Base-by-base conservation (phyloP, 2,329 filamentous ascomycete species). In the Pestalotiopsis sp. region DNA sequence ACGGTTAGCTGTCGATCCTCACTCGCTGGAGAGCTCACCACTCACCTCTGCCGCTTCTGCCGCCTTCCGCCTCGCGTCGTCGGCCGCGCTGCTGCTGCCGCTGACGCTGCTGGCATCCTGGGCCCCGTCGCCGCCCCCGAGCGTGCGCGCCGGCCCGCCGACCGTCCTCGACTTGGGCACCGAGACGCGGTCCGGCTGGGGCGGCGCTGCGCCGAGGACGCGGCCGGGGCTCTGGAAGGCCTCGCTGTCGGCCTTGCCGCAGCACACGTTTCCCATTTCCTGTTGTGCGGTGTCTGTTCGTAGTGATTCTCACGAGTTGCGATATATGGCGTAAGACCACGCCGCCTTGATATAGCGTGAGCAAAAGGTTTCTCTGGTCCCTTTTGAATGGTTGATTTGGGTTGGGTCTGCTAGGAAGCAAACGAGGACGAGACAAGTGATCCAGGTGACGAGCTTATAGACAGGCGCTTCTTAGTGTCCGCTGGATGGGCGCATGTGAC, bases 191-290 rank as follows among this genome's bases (percentile, higher is more conserved):
- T 79, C 80, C 71, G 76, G 83, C 72, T 78, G 85, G 71, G 84
- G 79, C 23, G 83, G 83, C 5, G 85, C 83, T 49, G 90, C 85
- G 73, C 89, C 91, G 67, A 97, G 85, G 49, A 90, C 87, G 66
- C 93, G 92, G 69, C 93, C 94, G 63, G 92, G 91, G 66, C 89
- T 88, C 66, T 89, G 82, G 83, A 94, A 96, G 79, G 89, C 85
- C 74, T 92, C 90, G 71, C 88, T 82, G 40, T 89, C 83, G 69
- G 85, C 86, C 80, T 93, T 94, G 78, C 93, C 93, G 84, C 93
- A 97, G 84, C 93, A 97, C 81, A 94, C 87, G 79, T 94, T 95
- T 69, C 95, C 95, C 95, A 98, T 97, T 72, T 41, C 40, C 20
- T 9, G 20, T 38, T n/a, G 6, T 9, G 17, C 31, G 31, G 64